These are phyloP conservation scores for Ceriops tagal DNA, from an alignment of 345 rosid genomes.

Conservation along the genomic window DNA sequence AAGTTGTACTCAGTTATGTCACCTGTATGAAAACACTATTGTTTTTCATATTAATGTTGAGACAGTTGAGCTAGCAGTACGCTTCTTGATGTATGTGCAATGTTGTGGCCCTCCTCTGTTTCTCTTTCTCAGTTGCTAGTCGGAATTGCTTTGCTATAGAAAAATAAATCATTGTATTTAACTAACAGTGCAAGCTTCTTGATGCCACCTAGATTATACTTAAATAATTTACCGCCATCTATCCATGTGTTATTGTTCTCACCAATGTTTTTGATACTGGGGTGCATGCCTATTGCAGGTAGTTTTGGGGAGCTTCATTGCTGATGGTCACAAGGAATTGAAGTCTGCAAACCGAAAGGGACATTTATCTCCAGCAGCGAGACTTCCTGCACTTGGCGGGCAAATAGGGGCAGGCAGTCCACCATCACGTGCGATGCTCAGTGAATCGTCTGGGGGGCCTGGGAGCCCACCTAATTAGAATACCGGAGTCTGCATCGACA, in stretches of 20 bases:
- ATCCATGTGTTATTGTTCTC: neutral
- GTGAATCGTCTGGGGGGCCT: constrained; percentile 59
- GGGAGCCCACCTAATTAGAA: constrained; percentile 61
- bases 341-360: constrained; percentile 38
- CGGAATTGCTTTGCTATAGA: no score
- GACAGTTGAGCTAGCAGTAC: no score
- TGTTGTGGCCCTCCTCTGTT: no score
- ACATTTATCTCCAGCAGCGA: constrained; percentile 22
- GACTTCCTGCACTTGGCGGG: constrained; percentile 10
- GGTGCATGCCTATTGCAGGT: constrained; percentile 38
- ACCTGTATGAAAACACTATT: no score
- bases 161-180: no score
- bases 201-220: neutral
- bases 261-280: neutral
- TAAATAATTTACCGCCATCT: neutral
- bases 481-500: constrained; percentile 48
- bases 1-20: no score
- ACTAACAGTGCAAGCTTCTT: no score
- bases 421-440: constrained; percentile 49
- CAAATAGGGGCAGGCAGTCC: constrained; percentile 43
- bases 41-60: no score
- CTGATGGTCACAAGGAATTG: constrained; percentile 48
- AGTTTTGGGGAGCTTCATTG: constrained; percentile 61
- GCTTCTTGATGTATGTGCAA: no score
- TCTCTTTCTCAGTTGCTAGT: no score